Conservation (phyloP, 2,329 filamentous ascomycete genomes). For the Pseudogymnoascus sp. region DNA sequence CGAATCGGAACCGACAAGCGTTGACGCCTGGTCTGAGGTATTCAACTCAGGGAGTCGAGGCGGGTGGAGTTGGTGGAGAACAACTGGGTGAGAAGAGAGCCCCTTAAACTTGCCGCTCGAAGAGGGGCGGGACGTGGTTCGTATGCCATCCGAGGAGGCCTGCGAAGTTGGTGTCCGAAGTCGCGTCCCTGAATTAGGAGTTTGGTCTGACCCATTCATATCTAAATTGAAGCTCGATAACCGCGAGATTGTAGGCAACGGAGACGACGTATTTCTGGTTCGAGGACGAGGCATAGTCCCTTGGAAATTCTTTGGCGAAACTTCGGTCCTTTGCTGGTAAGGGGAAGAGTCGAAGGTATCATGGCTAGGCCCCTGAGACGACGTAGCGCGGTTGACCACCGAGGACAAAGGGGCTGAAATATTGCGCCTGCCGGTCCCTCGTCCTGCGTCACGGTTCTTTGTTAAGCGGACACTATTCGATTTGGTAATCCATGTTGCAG, state of each 20-base stretch:
- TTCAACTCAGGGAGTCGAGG: slow-evolving; percentile 22
- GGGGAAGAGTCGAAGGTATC: slow-evolving; percentile 22
- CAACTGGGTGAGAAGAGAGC: slow-evolving; percentile 19
- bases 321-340: slow-evolving; percentile 19
- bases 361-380: slow-evolving; percentile 21
- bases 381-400: slow-evolving; percentile 23
- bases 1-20: slow-evolving; percentile 62
- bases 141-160: slow-evolving; percentile 24
- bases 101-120: slow-evolving; percentile 37
- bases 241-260: slow-evolving; percentile 46
- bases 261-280: slow-evolving; percentile 44
- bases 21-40: slow-evolving; percentile 42
- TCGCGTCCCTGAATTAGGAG: slow-evolving; percentile 32
- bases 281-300: slow-evolving; percentile 18
- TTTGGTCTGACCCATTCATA: slow-evolving; percentile 38
- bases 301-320: slow-evolving; percentile 22
- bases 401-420: slow-evolving; percentile 44
- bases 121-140: slow-evolving; percentile 34
- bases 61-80: slow-evolving; percentile 16
- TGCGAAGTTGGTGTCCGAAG: slow-evolving; percentile 24
- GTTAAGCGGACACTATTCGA: slow-evolving; percentile 49
- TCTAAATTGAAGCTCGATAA: slow-evolving; percentile 51
- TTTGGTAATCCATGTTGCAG: slow-evolving; percentile 49
- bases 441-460: slow-evolving; percentile 42
- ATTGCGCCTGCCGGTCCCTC: slow-evolving; percentile 41